Conservation (phyloP, 257 asterid species). For the Primulina huaijiensis region DNA sequence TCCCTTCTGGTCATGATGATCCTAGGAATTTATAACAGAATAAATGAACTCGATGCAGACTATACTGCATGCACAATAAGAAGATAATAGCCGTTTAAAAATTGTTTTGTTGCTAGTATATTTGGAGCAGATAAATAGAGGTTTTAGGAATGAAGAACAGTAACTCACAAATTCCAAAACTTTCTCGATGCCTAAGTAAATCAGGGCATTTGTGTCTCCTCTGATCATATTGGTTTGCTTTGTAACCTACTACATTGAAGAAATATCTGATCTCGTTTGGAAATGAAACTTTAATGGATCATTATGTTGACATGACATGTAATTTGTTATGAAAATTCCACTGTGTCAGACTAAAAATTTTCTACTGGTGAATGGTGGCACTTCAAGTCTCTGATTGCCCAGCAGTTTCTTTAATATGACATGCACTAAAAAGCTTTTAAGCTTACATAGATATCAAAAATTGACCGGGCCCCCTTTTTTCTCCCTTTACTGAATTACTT, state of each 20-base stretch:
- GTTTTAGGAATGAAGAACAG: not conserved
- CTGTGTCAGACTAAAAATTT: too few relatives aligned
- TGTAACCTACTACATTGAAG: not conserved
- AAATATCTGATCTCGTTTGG: too few relatives aligned
- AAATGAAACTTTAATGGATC: too few relatives aligned
- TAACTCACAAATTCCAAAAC: not conserved
- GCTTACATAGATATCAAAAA: not conserved
- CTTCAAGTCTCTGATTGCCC: not conserved
- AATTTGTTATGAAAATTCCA: too few relatives aligned
- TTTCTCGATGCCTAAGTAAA: not conserved
- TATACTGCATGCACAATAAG: not conserved
- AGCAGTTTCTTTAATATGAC: not conserved
- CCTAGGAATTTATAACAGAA: not conserved
- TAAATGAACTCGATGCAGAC: constrained; percentile 8
- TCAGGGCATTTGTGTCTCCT: not conserved
- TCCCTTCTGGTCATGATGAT: not conserved
- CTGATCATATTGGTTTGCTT: not conserved
- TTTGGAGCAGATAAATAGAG: not conserved
- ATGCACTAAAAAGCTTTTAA: not conserved
- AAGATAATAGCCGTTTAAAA: not conserved
- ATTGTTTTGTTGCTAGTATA: not conserved
- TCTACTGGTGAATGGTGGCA: too few relatives aligned
- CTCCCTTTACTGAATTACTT: constrained; percentile 16
- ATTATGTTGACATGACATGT: too few relatives aligned
- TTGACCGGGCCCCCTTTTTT: not conserved